phyloP scores from a whole-genome alignment of 305 asterid species.

The Salvia sclarea region DNA sequence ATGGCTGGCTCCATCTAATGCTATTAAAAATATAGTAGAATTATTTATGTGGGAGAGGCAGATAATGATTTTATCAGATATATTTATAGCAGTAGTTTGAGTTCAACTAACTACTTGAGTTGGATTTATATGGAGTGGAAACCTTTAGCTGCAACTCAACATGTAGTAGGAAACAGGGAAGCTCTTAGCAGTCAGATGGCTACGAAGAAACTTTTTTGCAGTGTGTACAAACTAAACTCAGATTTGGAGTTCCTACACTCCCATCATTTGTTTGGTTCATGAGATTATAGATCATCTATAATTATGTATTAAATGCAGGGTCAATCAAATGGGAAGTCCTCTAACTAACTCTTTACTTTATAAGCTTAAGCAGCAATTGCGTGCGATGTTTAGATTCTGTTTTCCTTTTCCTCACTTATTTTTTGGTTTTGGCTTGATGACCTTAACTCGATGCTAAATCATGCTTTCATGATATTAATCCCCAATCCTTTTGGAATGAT shows the following conservation, averaged over 20 bases:
- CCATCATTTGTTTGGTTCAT: background rate
- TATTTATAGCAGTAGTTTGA: background rate
- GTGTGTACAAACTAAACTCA: background rate
- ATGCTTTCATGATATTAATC: background rate
- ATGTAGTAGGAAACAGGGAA: background rate
- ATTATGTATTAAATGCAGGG: background rate
- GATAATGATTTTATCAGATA: background rate
- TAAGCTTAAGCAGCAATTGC: background rate
- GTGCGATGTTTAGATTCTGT: background rate
- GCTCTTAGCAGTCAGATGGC: background rate
- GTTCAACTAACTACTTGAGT: background rate
- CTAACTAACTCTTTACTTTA: background rate
- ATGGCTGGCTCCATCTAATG: background rate
- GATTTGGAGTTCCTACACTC: background rate
- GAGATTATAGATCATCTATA: slow-evolving; percentile 1
- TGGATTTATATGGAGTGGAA: slow-evolving; percentile 4
- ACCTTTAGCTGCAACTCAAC: background rate
- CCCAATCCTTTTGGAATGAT: background rate
- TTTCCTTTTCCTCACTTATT: background rate
- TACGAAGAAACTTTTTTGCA: background rate
- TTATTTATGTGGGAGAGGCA: background rate
- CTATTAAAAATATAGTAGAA: background rate
- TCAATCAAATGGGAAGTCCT: background rate
- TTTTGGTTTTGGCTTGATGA: background rate
- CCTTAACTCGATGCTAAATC: background rate